Evolutionary conservation across 768 basidiomycete species (phyloP), one percentile per base, ranked within the genome.

Genomic region (Russula griseocarnosa): DNA sequence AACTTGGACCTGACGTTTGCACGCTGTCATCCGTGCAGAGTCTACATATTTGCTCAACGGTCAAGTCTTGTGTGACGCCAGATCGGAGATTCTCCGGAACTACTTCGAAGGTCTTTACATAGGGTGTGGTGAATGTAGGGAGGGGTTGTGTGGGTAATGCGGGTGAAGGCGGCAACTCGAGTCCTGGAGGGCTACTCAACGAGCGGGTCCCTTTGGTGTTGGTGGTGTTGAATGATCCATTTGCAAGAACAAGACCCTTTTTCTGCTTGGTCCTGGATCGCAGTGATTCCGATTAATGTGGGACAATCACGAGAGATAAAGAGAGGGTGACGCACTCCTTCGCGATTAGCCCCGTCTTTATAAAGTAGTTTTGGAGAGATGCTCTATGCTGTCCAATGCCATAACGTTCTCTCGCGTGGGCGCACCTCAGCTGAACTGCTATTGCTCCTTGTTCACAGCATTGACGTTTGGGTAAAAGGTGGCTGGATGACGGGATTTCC

Each of bases 341-440:
- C 40, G 87, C 80, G 28, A 81, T 81, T 60, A 94, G 81, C 2
- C 92, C 92, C 0, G 90, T 85, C 81, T 93, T 94, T 9, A 90
- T 92, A 71, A 95, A 98, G 73, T 94, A 95, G 71, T 94, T 88
- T 75, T 98, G 95, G 46, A 98, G 82, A n/a, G n/a, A n/a, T n/a
- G n/a, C n/a, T n/a, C n/a, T n/a, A n/a, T n/a, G n/a, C n/a, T n/a
- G n/a, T n/a, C n/a, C n/a, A n/a, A n/a, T n/a, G n/a, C n/a, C n/a
- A n/a, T n/a, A n/a, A n/a, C n/a, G n/a, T n/a, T n/a, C n/a, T n/a
- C n/a, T n/a, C n/a, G n/a, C n/a, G n/a, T n/a, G n/a, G n/a, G n/a
- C n/a, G n/a, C n/a, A n/a, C n/a, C n/a, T n/a, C n/a, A n/a, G n/a
- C n/a, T n/a, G n/a, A n/a, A n/a, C n/a, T n/a, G n/a, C n/a, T n/a